Evolutionary conservation across 177 flowering plant genomes (phyloP).

Genomic region (Vitis hybrid): DNA sequence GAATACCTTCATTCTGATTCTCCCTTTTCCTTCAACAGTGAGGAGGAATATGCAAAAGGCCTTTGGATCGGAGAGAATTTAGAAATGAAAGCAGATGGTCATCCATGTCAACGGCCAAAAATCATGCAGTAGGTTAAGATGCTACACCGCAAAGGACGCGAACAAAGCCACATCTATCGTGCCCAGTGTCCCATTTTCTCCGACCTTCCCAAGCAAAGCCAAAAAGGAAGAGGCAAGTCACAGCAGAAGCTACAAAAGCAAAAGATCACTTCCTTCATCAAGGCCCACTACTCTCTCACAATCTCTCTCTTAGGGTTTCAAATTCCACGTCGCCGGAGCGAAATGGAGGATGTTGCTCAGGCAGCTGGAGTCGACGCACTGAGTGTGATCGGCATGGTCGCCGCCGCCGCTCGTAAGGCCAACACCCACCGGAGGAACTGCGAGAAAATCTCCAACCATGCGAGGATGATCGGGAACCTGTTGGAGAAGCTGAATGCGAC

Average conservation of each 20-base stretch:
- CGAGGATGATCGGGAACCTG: constrained; percentile 39
- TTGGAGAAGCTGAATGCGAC: constrained; percentile 38
- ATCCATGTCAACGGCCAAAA: no score
- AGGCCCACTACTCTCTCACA: no score
- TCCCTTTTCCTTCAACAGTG: no score
- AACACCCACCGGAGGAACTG: constrained; percentile 39
- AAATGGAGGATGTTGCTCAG: constrained; percentile 19
- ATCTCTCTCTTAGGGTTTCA: not conserved
- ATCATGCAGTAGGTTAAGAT: no score
- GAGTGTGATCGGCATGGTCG: constrained; percentile 22
- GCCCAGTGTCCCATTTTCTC: no score
- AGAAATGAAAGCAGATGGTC: no score
- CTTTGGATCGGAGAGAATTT: no score
- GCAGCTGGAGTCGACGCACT: constrained; percentile 29
- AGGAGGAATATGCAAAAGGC: no score
- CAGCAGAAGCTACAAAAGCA: not conserved
- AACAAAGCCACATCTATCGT: no score
- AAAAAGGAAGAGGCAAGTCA: not conserved
- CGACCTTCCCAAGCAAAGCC: not conserved
- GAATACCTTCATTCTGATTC: no score
- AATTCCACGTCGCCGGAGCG: not conserved
- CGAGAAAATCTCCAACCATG: constrained; percentile 37
- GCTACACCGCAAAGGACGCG: no score
- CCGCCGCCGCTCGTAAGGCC: constrained; percentile 29
- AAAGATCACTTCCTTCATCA: not conserved